Evolutionary conservation across 2,329 filamentous ascomycete species (phyloP).

Genomic region (Cordyceps pruinosa): DNA sequence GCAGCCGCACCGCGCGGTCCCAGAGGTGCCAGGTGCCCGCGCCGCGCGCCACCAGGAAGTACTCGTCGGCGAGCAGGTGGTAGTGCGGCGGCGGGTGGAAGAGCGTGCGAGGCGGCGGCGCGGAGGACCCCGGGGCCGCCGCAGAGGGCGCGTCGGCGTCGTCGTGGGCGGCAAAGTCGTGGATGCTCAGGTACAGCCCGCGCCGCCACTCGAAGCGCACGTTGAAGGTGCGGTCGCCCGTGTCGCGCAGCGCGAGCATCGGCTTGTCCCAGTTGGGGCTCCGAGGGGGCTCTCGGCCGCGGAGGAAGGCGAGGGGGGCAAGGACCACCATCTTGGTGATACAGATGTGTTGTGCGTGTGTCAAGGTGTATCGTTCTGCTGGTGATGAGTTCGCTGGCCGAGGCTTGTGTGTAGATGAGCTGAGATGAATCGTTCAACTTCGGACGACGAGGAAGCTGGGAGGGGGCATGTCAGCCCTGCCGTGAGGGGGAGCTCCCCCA

Average conservation of each 20-base stretch:
- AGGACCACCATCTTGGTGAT: neutral
- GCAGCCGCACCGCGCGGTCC: slow-evolving; percentile 8
- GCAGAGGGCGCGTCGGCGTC: neutral
- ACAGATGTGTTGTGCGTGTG: too few relatives aligned
- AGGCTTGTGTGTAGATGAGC: too few relatives aligned
- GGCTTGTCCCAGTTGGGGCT: neutral
- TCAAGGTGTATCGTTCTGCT: too few relatives aligned
- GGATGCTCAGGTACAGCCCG: neutral
- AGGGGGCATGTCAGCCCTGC: too few relatives aligned
- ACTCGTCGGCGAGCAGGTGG: slow-evolving; percentile 18
- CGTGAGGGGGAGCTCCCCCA: too few relatives aligned
- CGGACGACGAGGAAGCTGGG: too few relatives aligned
- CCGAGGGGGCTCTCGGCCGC: neutral
- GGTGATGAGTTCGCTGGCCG: too few relatives aligned
- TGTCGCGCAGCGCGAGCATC: neutral
- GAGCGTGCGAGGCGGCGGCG: too few relatives aligned
- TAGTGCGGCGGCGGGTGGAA: slow-evolving; percentile 19
- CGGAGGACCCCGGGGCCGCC: neutral
- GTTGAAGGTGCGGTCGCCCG: neutral
- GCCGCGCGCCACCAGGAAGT: slow-evolving; percentile 17
- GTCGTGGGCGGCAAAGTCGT: slow-evolving; percentile 8
- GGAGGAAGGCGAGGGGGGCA: slow-evolving; percentile 9
- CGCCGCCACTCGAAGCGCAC: neutral
- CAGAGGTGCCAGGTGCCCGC: slow-evolving; percentile 15
- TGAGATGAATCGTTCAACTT: too few relatives aligned